Conservation (phyloP, 768 basidiomycete species). For the Calocybe gangraenosa region DNA sequence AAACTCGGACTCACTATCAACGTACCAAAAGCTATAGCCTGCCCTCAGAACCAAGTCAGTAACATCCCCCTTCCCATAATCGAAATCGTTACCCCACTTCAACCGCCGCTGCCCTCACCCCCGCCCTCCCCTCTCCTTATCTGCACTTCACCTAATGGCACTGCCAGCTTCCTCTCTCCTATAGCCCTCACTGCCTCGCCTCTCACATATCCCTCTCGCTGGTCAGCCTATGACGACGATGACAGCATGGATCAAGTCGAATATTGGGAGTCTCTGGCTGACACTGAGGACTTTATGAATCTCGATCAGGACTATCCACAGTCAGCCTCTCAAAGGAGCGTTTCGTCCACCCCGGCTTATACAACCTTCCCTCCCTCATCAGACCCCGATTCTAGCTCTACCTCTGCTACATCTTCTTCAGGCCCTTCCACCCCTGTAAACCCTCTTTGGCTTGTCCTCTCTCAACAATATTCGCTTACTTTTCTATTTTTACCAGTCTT, state of each 20-base stretch:
- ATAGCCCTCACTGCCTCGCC: not conserved
- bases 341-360: not conserved
- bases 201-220: constrained; percentile 16
- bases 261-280: no score
- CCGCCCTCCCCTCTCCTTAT: not conserved
- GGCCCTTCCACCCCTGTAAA: constrained; percentile 27
- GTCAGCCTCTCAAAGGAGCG: no score
- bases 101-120: not conserved
- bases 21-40: constrained; percentile 34
- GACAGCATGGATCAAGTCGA: no score
- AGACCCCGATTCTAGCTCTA: constrained; percentile 7
- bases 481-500: not conserved
- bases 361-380: not conserved
- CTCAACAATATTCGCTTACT: no score
- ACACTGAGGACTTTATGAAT: no score
- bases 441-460: constrained; percentile 1
- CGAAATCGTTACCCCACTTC: constrained; percentile 24
- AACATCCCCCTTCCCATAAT: constrained; percentile 32
- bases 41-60: constrained; percentile 36
- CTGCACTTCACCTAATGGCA: constrained; percentile 14
- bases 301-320: no score
- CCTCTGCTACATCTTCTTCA: not conserved
- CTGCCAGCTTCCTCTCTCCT: constrained; percentile 13
- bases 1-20: constrained; percentile 41
- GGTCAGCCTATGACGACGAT: constrained; percentile 11